These are phyloP conservation scores for Elsinoe australis DNA, from an alignment of 2,329 filamentous ascomycete species.

Conservation along the genomic window DNA sequence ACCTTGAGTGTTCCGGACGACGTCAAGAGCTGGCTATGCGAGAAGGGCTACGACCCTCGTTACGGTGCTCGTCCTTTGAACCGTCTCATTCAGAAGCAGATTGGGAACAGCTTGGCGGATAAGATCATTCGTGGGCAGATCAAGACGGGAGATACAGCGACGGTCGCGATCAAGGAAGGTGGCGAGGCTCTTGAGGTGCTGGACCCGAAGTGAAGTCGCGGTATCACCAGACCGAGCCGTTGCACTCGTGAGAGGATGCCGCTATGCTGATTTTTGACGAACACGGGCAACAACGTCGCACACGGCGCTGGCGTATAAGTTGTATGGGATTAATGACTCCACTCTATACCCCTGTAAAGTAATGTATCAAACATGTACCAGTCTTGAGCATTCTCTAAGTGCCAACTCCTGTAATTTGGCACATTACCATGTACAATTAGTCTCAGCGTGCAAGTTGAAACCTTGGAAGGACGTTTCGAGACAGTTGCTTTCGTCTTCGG, in stretches of 20 bases:
- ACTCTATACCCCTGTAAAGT: slow-evolving; percentile 1
- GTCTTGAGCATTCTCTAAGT: neutral
- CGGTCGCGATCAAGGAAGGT: slow-evolving; percentile 59
- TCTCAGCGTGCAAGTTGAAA: too few relatives aligned
- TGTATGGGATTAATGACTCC: neutral
- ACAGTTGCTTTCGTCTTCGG: too few relatives aligned
- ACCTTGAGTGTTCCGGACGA: slow-evolving; percentile 60
- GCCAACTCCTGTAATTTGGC: slow-evolving; percentile 1
- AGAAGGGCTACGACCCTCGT: slow-evolving; percentile 81
- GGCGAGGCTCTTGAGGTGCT: slow-evolving; percentile 32
- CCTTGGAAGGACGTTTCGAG: too few relatives aligned
- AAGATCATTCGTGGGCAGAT: slow-evolving; percentile 83
- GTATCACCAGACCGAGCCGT: too few relatives aligned
- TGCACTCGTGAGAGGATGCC: neutral
- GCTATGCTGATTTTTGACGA: neutral
- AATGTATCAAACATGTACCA: neutral
- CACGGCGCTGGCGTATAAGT: neutral
- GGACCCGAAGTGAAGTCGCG: slow-evolving; percentile 9
- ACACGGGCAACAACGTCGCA: neutral
- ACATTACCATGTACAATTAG: too few relatives aligned
- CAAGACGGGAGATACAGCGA: slow-evolving; percentile 64
- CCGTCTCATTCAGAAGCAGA: slow-evolving; percentile 79
- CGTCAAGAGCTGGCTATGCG: slow-evolving; percentile 79
- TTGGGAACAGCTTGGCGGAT: slow-evolving; percentile 81
- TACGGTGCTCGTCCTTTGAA: slow-evolving; percentile 90